phyloP scores from a whole-genome alignment of 1,139 yeast species.

The Kluyveromyces sp. region DNA sequence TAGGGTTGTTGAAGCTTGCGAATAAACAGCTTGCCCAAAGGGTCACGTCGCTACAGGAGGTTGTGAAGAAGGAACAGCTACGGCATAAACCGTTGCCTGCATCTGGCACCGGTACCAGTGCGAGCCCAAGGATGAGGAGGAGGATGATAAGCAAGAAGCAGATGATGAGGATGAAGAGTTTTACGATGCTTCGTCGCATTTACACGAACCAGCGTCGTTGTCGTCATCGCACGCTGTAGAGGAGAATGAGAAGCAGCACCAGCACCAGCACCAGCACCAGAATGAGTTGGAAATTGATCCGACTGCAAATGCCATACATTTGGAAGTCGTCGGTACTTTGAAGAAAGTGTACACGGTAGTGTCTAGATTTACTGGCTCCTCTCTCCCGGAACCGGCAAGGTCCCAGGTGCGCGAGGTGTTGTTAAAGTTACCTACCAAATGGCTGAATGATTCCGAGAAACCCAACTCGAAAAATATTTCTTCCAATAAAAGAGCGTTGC shows the following conservation, averaged over 20 bases:
- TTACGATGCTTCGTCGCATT: conserved; percentile 11
- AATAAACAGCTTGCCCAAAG: conserved; percentile 62
- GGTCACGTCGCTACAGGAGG: conserved; percentile 51
- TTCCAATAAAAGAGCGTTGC: conserved; percentile 59
- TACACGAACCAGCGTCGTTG: conserved; percentile 1
- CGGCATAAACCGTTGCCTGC: conserved; percentile 8
- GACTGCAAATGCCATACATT: conserved; percentile 45
- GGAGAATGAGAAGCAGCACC: conserved; percentile 7
- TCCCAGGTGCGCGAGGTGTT: conserved; percentile 75
- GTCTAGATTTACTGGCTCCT: conserved; percentile 71
- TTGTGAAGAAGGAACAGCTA: conserved; percentile 38
- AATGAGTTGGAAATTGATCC: conserved; percentile 31
- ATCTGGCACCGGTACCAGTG: conserved; percentile 12
- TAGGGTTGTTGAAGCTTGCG: conserved; percentile 67
- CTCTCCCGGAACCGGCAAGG: conserved; percentile 78
- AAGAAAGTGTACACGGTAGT: conserved; percentile 81
- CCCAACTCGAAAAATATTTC: conserved; percentile 28
- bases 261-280: neutral
- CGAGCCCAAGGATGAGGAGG: neutral
- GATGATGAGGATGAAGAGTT: conserved; percentile 20
- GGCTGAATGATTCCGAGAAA: conserved; percentile 36
- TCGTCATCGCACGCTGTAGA: conserved; percentile 14
- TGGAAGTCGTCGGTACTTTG: conserved; percentile 81
- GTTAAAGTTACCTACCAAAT: conserved; percentile 61
- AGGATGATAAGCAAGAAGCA: conserved; percentile 5